phyloP scores from a whole-genome alignment of 768 basidiomycete species.

The Rubroboletus satanas region DNA sequence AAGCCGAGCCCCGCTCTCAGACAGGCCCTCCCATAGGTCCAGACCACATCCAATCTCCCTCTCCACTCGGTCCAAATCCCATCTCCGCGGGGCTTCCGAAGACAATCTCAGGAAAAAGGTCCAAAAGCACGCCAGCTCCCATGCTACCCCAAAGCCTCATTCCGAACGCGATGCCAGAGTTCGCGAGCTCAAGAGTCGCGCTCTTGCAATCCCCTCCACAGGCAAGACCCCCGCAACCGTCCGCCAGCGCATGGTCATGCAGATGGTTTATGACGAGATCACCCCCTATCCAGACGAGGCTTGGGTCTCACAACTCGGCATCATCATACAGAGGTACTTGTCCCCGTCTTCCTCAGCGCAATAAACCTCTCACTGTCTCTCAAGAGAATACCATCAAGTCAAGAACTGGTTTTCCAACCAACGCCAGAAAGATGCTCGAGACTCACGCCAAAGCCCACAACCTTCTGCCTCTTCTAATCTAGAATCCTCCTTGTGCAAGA shows the following conservation, averaged over 20 bases:
- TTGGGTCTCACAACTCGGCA: slow-evolving; percentile 57
- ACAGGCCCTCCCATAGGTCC: slow-evolving; percentile 26
- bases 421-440: slow-evolving; percentile 45
- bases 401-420: slow-evolving; percentile 70
- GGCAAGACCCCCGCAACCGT: slow-evolving; percentile 48
- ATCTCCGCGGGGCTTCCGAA: slow-evolving; percentile 22
- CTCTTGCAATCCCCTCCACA: slow-evolving; percentile 32
- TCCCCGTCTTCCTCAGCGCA: not conserved
- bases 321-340: slow-evolving; percentile 51
- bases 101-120: slow-evolving; percentile 28
- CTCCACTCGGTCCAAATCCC: slow-evolving; percentile 25
- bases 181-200: slow-evolving; percentile 30
- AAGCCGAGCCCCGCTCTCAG: slow-evolving; percentile 15
- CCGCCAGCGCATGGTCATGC: slow-evolving; percentile 54
- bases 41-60: slow-evolving; percentile 23
- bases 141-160: slow-evolving; percentile 18
- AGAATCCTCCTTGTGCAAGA: slow-evolving; percentile 34
- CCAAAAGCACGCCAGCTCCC: slow-evolving; percentile 21
- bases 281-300: slow-evolving; percentile 62
- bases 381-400: slow-evolving; percentile 55
- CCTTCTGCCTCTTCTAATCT: slow-evolving; percentile 31
- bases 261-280: slow-evolving; percentile 62
- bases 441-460: slow-evolving; percentile 34
- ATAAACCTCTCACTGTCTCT: slow-evolving; percentile 1
- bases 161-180: slow-evolving; percentile 32